These are phyloP conservation scores for Limonium bicolor DNA, from an alignment of 148 eudicot species.

Conservation along the genomic window DNA sequence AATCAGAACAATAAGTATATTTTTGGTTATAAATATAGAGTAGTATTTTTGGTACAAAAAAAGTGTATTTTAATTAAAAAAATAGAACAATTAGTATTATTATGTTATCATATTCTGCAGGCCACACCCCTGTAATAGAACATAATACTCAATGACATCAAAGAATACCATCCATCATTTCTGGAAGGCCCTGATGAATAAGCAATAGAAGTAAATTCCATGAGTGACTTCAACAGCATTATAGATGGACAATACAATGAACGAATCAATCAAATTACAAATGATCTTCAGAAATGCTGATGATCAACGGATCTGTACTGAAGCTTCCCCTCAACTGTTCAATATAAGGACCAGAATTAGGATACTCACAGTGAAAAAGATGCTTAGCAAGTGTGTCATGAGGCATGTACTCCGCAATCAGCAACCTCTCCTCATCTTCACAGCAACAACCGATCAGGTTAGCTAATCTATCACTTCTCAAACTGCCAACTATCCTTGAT, in stretches of 20 bases:
- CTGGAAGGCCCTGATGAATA: conserved; percentile 1
- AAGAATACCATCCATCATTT: no score
- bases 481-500: conserved; percentile 41
- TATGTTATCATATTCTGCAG: no score
- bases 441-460: conserved; percentile 52
- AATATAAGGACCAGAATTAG: no score
- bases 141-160: no score
- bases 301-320: no score
- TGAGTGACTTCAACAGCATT: background rate
- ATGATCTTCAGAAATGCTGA: background rate
- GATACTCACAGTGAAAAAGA: conserved; percentile 50
- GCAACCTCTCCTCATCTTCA: conserved; percentile 47
- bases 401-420: conserved; percentile 58
- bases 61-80: no score
- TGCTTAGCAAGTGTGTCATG: conserved; percentile 59
- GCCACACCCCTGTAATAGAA: no score
- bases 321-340: no score
- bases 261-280: background rate
- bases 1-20: no score
- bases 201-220: background rate
- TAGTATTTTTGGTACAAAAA: no score
- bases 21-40: no score
- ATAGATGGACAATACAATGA: background rate
- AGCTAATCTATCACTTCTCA: conserved; percentile 45
- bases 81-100: no score